Conservation (phyloP, 805 yeast species). For the Metschnikowia corniflorae region DNA sequence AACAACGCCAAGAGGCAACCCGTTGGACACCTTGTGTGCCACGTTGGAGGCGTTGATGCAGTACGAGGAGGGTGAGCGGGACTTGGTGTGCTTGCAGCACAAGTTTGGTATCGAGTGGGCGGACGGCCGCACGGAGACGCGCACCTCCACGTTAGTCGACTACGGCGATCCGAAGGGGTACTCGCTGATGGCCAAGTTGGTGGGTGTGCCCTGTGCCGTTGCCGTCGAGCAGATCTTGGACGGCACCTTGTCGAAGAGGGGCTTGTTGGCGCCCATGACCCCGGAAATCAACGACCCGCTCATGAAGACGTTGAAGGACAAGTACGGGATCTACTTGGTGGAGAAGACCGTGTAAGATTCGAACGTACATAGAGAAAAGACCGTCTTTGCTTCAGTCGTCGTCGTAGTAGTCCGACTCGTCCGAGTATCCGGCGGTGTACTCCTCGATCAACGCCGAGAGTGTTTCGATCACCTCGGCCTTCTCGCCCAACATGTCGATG, state of each 20-base stretch:
- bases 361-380: too few relatives aligned
- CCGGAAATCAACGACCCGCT: conserved; percentile 88
- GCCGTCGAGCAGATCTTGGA: conserved; percentile 83
- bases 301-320: conserved; percentile 86
- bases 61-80: conserved; percentile 93
- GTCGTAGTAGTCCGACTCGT: conserved; percentile 16
- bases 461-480: conserved; percentile 51
- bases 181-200: conserved; percentile 97
- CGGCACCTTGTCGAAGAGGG: conserved; percentile 74
- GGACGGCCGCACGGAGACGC: conserved; percentile 83
- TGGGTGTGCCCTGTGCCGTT: conserved; percentile 98
- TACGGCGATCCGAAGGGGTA: conserved; percentile 86
- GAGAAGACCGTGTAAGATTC: conserved; percentile 83
- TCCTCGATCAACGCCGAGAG: conserved; percentile 41
- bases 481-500: conserved; percentile 41
- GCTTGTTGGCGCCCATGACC: conserved; percentile 89
- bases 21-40: conserved; percentile 95
- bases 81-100: conserved; percentile 92
- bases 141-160: conserved; percentile 94
- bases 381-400: too few relatives aligned
- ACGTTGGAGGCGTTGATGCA: conserved; percentile 94
- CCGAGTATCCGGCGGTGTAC: conserved; percentile 50
- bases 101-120: conserved; percentile 97
- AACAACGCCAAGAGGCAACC: conserved; percentile 87
- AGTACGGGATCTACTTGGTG: conserved; percentile 78